phyloP scores from a whole-genome alignment of 1,284 basidiomycete genomes.

The Bondarzewia mesenterica region DNA sequence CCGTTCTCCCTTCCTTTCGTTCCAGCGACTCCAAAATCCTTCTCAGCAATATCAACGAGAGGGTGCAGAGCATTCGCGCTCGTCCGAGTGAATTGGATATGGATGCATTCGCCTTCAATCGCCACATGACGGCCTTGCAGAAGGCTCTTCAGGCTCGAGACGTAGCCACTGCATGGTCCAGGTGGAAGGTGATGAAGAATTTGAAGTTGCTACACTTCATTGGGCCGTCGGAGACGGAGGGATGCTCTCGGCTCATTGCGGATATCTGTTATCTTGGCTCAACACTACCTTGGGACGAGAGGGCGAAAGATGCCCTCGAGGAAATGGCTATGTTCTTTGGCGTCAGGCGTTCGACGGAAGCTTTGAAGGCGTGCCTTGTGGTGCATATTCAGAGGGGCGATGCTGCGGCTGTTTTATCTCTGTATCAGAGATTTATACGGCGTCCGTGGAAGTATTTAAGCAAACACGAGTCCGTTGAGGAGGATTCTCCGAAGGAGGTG shows the following conservation, averaged over 20 bases:
- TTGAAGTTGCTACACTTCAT: constrained; percentile 35
- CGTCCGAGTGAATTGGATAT: too few species aligned
- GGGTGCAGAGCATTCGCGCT: too few species aligned
- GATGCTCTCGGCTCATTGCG: constrained; percentile 29
- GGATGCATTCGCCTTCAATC: background rate
- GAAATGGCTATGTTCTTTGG: constrained; percentile 1
- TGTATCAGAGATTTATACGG: constrained; percentile 36
- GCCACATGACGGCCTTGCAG: constrained; percentile 12
- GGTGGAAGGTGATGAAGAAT: constrained; percentile 38
- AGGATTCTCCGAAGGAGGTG: background rate
- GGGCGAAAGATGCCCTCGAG: constrained; percentile 12
- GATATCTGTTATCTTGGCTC: constrained; percentile 18
- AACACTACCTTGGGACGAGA: constrained; percentile 17
- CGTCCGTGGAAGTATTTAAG: background rate
- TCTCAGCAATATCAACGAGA: too few species aligned
- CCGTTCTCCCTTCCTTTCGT: background rate
- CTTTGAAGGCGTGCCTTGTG: constrained; percentile 43
- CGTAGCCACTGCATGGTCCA: constrained; percentile 18
- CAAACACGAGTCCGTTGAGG: background rate
- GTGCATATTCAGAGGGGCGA: constrained; percentile 33
- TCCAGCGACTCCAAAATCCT: too few species aligned
- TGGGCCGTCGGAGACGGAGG: constrained; percentile 30
- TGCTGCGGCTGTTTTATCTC: constrained; percentile 30
- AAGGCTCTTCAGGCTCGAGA: constrained; percentile 11
- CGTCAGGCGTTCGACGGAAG: constrained; percentile 24